phyloP scores from a whole-genome alignment of 176 grass and related monocot species.

The Rhynchospora pubera region DNA sequence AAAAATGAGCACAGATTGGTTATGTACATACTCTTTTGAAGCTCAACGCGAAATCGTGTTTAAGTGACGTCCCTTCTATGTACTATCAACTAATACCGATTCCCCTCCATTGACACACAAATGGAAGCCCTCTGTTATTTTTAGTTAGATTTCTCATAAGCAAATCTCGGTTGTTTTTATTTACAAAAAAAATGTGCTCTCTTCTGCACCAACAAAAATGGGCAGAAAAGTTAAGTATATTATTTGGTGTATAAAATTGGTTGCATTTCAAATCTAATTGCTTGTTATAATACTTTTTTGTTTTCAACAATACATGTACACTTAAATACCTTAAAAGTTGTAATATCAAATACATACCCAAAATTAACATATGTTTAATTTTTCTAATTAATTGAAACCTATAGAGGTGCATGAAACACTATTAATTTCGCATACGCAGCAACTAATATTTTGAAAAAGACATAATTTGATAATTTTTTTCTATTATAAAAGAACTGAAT shows the following conservation, averaged over 20 bases:
- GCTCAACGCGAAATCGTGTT: conserved; percentile 20
- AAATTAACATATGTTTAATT: neutral
- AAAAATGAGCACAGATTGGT: neutral
- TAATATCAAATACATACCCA: neutral
- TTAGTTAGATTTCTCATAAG: neutral
- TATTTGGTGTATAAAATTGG: neutral
- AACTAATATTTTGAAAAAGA: neutral
- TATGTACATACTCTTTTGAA: neutral
- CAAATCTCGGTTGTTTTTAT: neutral
- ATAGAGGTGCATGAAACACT: neutral
- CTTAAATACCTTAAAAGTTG: neutral
- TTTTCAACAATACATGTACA: neutral
- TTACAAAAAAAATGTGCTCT: neutral
- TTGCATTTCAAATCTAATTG: neutral
- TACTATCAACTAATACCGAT: neutral
- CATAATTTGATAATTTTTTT: too few relatives aligned
- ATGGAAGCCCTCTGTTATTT: neutral
- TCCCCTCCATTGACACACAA: neutral
- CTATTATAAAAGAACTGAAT: too few relatives aligned
- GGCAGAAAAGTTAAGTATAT: too few relatives aligned
- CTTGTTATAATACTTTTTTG: neutral
- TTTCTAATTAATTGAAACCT: neutral
- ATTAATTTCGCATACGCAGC: neutral
- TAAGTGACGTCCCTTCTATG: neutral
- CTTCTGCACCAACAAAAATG: neutral